Conservation (phyloP, 768 basidiomycete species). For the Strobilomyces confusus region DNA sequence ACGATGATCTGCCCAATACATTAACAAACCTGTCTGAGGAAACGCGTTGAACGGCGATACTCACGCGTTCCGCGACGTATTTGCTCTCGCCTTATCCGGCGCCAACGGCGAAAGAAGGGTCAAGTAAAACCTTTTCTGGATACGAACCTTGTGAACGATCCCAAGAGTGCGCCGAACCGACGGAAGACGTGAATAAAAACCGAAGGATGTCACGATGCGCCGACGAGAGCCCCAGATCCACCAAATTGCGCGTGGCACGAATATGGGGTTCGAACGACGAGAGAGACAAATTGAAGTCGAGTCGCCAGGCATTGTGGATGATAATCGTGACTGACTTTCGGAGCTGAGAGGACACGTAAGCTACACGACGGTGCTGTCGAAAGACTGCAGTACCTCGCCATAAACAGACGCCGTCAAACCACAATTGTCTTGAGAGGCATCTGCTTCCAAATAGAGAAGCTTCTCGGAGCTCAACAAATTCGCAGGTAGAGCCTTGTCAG, state of each 20-base stretch:
- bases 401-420: conserved; percentile 29
- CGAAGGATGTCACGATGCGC: not conserved
- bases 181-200: conserved; percentile 28
- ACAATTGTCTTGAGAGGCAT: conserved; percentile 26
- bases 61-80: conserved; percentile 35
- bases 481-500: conserved; percentile 34
- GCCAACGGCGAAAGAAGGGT: conserved; percentile 27
- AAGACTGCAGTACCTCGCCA: conserved; percentile 23
- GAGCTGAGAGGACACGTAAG: conserved; percentile 10
- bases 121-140: conserved; percentile 35
- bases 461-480: conserved; percentile 29
- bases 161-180: conserved; percentile 21
- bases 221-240: conserved; percentile 23
- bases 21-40: not conserved
- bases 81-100: conserved; percentile 36
- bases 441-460: conserved; percentile 38
- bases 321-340: conserved; percentile 28
- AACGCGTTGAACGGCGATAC: conserved; percentile 3
- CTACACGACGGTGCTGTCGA: too few species aligned
- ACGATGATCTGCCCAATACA: conserved; percentile 19
- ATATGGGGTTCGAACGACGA: conserved; percentile 36
- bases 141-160: conserved; percentile 25
- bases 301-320: conserved; percentile 11
- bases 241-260: conserved; percentile 29
- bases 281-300: conserved; percentile 40